phyloP scores from a whole-genome alignment of 768 basidiomycete genomes.

The Termitomyces sp. region DNA sequence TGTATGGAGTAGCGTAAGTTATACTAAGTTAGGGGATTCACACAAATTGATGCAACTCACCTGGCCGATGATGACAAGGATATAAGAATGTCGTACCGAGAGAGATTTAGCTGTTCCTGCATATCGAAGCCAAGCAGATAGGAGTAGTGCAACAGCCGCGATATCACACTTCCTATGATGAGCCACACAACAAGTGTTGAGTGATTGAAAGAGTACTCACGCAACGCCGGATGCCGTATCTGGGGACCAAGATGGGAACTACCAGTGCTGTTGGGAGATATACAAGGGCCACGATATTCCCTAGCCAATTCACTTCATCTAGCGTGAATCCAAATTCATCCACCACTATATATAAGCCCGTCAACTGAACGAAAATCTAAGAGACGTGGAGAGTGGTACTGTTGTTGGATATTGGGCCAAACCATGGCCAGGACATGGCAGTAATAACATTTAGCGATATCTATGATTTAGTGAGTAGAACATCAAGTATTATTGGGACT shows the following conservation, averaged over 20 bases:
- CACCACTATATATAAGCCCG: conserved; percentile 37
- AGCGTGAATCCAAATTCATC: conserved; percentile 65
- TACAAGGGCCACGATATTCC: conserved; percentile 59
- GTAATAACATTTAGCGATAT: conserved; percentile 57
- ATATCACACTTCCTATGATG: conserved; percentile 50
- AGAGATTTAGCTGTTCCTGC: conserved; percentile 61
- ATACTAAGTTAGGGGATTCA: neutral
- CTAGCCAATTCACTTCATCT: conserved; percentile 77
- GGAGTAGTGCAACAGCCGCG: conserved; percentile 47
- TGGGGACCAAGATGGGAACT: conserved; percentile 53
- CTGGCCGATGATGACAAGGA: conserved; percentile 70
- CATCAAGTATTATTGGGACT: neutral
- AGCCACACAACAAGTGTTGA: neutral
- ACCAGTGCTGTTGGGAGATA: conserved; percentile 62
- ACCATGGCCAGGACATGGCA: conserved; percentile 78
- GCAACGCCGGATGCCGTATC: conserved; percentile 59
- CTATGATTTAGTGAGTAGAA: conserved; percentile 27
- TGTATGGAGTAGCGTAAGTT: conserved; percentile 22
- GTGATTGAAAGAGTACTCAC: conserved; percentile 35
- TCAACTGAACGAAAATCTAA: neutral
- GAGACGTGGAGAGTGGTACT: conserved; percentile 32
- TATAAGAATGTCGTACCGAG: conserved; percentile 49
- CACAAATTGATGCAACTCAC: conserved; percentile 25
- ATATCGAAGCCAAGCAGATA: conserved; percentile 77
- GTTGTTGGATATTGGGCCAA: conserved; percentile 75